Conservation (phyloP, 2,329 filamentous ascomycete genomes). For the Aspergillus sp. region DNA sequence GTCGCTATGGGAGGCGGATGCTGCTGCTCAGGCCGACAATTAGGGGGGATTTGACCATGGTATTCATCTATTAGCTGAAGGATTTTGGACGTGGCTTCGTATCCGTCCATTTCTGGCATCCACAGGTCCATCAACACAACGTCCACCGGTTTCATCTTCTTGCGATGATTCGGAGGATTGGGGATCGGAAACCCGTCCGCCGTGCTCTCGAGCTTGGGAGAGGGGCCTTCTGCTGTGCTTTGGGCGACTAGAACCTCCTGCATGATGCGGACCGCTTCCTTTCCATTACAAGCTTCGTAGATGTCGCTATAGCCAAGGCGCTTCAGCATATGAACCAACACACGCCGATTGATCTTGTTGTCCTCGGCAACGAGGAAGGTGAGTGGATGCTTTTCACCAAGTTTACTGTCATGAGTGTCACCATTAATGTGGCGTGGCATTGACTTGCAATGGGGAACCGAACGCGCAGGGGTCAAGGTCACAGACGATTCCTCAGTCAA, state of each 20-base stretch:
- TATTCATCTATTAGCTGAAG: slow-evolving; percentile 54
- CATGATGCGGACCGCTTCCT: slow-evolving; percentile 67
- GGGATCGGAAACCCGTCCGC: slow-evolving; percentile 19
- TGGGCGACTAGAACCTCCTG: slow-evolving; percentile 43
- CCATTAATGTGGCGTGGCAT: slow-evolving; percentile 29
- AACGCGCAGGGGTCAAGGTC: slow-evolving; percentile 26
- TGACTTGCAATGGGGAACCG: slow-evolving; percentile 25
- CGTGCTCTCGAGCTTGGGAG: slow-evolving; percentile 6
- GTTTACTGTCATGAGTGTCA: slow-evolving; percentile 55
- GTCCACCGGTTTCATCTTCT: slow-evolving; percentile 53
- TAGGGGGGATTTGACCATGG: slow-evolving; percentile 25
- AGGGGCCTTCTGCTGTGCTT: slow-evolving; percentile 14
- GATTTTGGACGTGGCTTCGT: slow-evolving; percentile 67
- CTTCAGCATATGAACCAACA: slow-evolving; percentile 66
- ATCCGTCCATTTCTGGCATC: slow-evolving; percentile 75
- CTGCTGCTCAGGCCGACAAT: slow-evolving; percentile 4
- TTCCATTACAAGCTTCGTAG: slow-evolving; percentile 67
- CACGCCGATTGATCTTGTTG: slow-evolving; percentile 70
- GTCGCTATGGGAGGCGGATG: slow-evolving; percentile 18
- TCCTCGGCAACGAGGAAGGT: slow-evolving; percentile 72
- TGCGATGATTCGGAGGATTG: slow-evolving; percentile 25
- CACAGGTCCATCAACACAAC: slow-evolving; percentile 74
- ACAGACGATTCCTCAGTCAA: slow-evolving; percentile 31
- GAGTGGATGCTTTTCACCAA: slow-evolving; percentile 63
- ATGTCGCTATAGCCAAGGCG: slow-evolving; percentile 68